Evolutionary conservation across 768 basidiomycete species (phyloP).

Genomic region (Amyloporia xantha): DNA sequence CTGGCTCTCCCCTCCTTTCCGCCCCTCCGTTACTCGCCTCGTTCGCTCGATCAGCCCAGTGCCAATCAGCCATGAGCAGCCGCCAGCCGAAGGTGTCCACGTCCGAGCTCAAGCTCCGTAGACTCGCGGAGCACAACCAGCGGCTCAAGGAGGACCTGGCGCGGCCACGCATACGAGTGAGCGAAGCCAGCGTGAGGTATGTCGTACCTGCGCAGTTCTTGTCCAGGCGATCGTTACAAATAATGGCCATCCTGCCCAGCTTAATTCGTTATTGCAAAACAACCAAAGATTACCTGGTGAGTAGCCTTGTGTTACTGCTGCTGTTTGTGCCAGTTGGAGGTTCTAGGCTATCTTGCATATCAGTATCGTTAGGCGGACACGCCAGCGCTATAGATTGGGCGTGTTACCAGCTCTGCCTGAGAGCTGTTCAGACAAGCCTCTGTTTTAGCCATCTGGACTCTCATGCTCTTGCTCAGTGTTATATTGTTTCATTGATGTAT

Average conservation of each 20-base stretch:
- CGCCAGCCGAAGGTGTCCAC: slow-evolving; percentile 54
- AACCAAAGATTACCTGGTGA: slow-evolving; percentile 63
- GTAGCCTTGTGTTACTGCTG: no score
- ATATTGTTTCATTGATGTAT: no score
- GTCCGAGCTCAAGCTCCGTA: slow-evolving; percentile 77
- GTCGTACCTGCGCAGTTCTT: slow-evolving; percentile 17
- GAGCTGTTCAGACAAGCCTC: no score
- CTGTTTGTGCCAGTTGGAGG: no score
- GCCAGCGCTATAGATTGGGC: no score
- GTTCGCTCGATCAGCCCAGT: not conserved
- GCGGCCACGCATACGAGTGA: slow-evolving; percentile 63
- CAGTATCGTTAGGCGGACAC: no score
- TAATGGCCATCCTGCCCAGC: no score
- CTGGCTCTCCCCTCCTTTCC: not conserved
- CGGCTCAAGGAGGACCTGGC: slow-evolving; percentile 66
- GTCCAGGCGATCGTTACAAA: not conserved
- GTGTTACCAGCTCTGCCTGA: no score
- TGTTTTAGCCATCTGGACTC: no score
- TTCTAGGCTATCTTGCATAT: no score
- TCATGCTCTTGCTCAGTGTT: no score
- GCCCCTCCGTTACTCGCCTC: not conserved
- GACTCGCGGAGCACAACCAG: slow-evolving; percentile 70
- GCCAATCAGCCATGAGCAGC: slow-evolving; percentile 18
- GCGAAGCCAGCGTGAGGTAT: slow-evolving; percentile 65
- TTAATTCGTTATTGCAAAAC: slow-evolving; percentile 70